Conservation (phyloP, 192 early-diverging fungal genomes). For the Umbelopsis vinacea region DNA sequence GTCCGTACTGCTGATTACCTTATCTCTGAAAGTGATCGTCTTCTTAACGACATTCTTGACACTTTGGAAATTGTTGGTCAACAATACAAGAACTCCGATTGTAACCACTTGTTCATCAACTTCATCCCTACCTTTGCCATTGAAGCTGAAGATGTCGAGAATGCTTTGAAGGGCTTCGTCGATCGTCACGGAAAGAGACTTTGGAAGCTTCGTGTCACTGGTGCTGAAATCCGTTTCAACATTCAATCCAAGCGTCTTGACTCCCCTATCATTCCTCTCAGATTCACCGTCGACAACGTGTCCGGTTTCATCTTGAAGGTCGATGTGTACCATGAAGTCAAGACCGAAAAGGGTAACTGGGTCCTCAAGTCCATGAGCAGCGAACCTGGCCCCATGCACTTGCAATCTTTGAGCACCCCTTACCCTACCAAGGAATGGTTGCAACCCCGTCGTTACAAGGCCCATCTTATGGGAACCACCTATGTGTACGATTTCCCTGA, state of each 20-base stretch:
- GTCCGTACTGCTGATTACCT: conserved; percentile 92
- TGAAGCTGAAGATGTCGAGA: conserved; percentile 82
- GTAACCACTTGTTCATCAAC: conserved; percentile 99
- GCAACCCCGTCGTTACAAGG: conserved; percentile 96
- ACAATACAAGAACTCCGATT: conserved; percentile 93
- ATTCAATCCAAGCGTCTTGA: conserved; percentile 67
- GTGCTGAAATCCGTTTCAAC: conserved; percentile 97
- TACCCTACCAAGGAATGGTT: conserved; percentile 95
- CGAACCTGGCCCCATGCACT: conserved; percentile 81
- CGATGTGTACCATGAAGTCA: conserved; percentile 92
- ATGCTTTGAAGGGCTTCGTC: conserved; percentile 85
- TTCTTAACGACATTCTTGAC: conserved; percentile 94
- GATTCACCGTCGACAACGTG: conserved; percentile 91
- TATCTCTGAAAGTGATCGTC: conserved; percentile 91
- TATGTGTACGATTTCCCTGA: conserved; percentile 99
- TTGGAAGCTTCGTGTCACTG: conserved; percentile 91
- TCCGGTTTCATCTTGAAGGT: conserved; percentile 92
- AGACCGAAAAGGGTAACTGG: conserved; percentile 79
- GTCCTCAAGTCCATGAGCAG: conserved; percentile 85
- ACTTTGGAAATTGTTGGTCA: conserved; percentile 92
- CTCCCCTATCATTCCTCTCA: conserved; percentile 74
- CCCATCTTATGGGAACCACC: conserved; percentile 96
- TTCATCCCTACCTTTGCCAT: conserved; percentile 96
- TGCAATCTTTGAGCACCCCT: conserved; percentile 77
- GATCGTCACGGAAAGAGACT: conserved; percentile 94